These are phyloP conservation scores for Taxillus chinensis DNA, from an alignment of 164 flowering plant genomes.

Conservation along the genomic window DNA sequence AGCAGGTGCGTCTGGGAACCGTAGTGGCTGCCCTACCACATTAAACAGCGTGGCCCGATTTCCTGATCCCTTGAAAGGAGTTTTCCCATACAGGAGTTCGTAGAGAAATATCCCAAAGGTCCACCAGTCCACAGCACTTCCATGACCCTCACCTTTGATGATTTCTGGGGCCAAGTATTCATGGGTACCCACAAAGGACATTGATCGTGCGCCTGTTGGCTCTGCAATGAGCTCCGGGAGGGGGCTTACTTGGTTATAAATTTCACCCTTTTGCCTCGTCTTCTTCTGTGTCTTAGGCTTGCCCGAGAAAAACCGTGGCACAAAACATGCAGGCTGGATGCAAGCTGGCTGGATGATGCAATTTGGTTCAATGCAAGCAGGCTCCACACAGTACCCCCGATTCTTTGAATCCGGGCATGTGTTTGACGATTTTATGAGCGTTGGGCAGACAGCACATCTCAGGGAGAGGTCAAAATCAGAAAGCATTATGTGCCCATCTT, in stretches of 20 bases:
- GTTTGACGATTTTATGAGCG: slow-evolving; percentile 9
- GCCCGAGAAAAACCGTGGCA: slow-evolving; percentile 9
- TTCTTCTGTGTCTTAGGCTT: slow-evolving; percentile 4
- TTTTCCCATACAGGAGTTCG: slow-evolving; percentile 1
- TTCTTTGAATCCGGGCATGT: not conserved
- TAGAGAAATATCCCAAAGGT: slow-evolving; percentile 9
- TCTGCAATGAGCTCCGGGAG: slow-evolving; percentile 13
- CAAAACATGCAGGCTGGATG: slow-evolving; percentile 10
- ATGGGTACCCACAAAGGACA: slow-evolving; percentile 12
- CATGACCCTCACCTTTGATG: slow-evolving; percentile 8
- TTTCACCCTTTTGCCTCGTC: not conserved
- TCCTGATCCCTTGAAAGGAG: slow-evolving; percentile 8
- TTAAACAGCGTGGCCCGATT: slow-evolving; percentile 11
- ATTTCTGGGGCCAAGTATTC: not conserved
- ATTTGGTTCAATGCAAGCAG: slow-evolving; percentile 10
- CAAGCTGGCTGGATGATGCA: slow-evolving; percentile 14
- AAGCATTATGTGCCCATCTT: slow-evolving; percentile 17
- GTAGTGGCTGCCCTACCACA: slow-evolving; percentile 8
- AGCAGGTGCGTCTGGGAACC: not conserved
- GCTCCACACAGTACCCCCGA: slow-evolving; percentile 7
- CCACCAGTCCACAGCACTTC: slow-evolving; percentile 14
- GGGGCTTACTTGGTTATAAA: not conserved
- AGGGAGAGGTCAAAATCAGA: slow-evolving; percentile 14
- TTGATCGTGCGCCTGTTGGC: slow-evolving; percentile 14
- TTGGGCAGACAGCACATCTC: slow-evolving; percentile 15